phyloP scores from a whole-genome alignment of 2,329 filamentous ascomycete genomes.

The Paracoccidioides lutzii region DNA sequence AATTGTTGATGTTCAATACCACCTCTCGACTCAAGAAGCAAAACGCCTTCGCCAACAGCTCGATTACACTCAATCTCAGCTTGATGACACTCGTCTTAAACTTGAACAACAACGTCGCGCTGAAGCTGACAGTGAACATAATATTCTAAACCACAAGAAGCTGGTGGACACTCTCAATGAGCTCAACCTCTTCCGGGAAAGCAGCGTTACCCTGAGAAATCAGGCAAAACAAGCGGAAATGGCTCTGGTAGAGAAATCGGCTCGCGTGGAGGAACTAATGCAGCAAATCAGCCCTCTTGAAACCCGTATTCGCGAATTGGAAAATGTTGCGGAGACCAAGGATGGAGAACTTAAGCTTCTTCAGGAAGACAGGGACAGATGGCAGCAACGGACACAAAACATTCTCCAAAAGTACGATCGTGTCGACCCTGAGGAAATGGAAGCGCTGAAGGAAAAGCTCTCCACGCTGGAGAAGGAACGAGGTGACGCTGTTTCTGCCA shows the following conservation, averaged over 20 bases:
- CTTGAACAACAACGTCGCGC: slow-evolving; percentile 77
- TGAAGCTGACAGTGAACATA: slow-evolving; percentile 59
- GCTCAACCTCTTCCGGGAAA: slow-evolving; percentile 90
- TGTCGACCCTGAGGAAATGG: slow-evolving; percentile 84
- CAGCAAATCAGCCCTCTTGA: slow-evolving; percentile 71
- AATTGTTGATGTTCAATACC: slow-evolving; percentile 91
- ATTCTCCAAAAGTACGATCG: slow-evolving; percentile 94
- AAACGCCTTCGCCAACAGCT: slow-evolving; percentile 85
- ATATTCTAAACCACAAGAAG: slow-evolving; percentile 69
- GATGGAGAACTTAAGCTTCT: slow-evolving; percentile 81
- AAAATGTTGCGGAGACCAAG: slow-evolving; percentile 66
- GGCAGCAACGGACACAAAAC: slow-evolving; percentile 91
- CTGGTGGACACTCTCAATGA: slow-evolving; percentile 92
- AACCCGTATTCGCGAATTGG: slow-evolving; percentile 64
- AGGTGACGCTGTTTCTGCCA: slow-evolving; percentile 48
- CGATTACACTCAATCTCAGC: slow-evolving; percentile 70
- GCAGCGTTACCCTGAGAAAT: slow-evolving; percentile 77
- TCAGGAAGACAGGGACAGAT: slow-evolving; percentile 81
- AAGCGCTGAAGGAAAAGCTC: slow-evolving; percentile 72
- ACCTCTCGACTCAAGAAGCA: slow-evolving; percentile 73
- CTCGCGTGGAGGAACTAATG: slow-evolving; percentile 61
- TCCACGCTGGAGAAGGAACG: slow-evolving; percentile 52
- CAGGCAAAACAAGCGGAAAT: slow-evolving; percentile 70
- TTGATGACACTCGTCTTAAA: slow-evolving; percentile 80
- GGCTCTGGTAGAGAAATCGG: slow-evolving; percentile 60